A percentile compares a stretch with the other conserved stretches of the same genome.
These are phyloP conservation scores for Aureobasidium sp. DNA, from an alignment of 2,329 filamentous ascomycete genomes.

Conservation along the genomic window DNA sequence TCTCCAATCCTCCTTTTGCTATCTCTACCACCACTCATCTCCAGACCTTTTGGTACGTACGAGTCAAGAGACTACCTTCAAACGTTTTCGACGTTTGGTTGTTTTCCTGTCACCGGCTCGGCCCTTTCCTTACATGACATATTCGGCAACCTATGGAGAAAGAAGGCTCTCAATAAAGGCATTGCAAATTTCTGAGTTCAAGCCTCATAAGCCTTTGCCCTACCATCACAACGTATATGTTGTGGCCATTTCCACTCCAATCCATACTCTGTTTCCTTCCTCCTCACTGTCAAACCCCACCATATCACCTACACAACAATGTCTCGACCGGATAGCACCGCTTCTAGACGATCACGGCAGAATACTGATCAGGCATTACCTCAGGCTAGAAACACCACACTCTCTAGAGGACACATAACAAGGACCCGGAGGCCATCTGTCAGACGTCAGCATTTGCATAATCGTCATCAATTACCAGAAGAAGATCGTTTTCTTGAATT, in stretches of 20 bases:
- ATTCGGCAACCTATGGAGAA: background rate
- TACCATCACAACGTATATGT: constrained; percentile 10
- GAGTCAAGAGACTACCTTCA: background rate
- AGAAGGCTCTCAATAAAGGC: background rate
- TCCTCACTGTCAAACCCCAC: too few relatives aligned
- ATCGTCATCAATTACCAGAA: background rate
- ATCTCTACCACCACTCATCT: background rate
- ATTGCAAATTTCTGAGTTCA: constrained; percentile 1
- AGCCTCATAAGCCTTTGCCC: constrained; percentile 13
- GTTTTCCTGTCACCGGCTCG: background rate
- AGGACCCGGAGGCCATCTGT: constrained; percentile 4
- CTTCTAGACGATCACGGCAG: background rate
- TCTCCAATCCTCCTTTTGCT: background rate
- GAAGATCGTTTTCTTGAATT: constrained; percentile 5
- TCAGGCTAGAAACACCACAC: background rate
- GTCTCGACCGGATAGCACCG: background rate
- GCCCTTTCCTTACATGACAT: constrained; percentile 7
- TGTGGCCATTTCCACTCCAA: background rate
- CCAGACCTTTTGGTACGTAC: background rate
- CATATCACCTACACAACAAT: background rate
- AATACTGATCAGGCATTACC: constrained; percentile 9
- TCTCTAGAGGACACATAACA: background rate
- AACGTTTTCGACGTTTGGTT: background rate
- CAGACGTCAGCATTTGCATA: background rate
- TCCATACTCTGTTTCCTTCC: background rate